Evolutionary conservation across 2,329 filamentous ascomycete species (phyloP).

Genomic region (Aspergillus udagawae): DNA sequence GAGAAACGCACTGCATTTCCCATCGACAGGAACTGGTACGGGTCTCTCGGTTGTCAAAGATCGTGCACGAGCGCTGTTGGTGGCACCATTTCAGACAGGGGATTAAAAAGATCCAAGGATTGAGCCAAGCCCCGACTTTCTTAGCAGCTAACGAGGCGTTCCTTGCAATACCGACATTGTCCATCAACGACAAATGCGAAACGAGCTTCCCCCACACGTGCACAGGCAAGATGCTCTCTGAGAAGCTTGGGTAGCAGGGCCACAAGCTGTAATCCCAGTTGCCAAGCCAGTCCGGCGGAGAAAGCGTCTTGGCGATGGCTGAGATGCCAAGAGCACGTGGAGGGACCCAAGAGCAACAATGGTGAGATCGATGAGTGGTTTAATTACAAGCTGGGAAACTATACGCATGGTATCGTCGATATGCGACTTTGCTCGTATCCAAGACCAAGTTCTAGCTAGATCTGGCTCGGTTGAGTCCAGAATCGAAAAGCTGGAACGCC

Average conservation of each 20-base stretch:
- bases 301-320: conserved; percentile 2
- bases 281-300: conserved; percentile 4
- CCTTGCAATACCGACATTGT: neutral
- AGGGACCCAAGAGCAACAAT: neutral
- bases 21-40: neutral
- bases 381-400: neutral
- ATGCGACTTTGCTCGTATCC: neutral
- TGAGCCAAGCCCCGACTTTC: neutral
- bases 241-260: conserved; percentile 2
- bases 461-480: neutral
- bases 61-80: neutral
- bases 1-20: neutral
- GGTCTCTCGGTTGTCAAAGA: neutral
- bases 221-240: conserved; percentile 1
- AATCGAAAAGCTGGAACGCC: neutral
- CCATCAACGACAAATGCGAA: conserved; percentile 9
- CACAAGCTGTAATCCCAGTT: neutral
- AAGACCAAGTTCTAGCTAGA: neutral
- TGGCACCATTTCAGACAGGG: neutral
- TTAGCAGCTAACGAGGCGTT: conserved; percentile 10
- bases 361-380: neutral
- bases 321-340: conserved; percentile 10
- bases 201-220: conserved; percentile 11
- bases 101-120: neutral
- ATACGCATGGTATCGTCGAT: neutral